Percentiles rank a stretch among this genome's conserved stretches.
Conservation (phyloP, 768 basidiomycete species). For the Tricholoma sp. region DNA sequence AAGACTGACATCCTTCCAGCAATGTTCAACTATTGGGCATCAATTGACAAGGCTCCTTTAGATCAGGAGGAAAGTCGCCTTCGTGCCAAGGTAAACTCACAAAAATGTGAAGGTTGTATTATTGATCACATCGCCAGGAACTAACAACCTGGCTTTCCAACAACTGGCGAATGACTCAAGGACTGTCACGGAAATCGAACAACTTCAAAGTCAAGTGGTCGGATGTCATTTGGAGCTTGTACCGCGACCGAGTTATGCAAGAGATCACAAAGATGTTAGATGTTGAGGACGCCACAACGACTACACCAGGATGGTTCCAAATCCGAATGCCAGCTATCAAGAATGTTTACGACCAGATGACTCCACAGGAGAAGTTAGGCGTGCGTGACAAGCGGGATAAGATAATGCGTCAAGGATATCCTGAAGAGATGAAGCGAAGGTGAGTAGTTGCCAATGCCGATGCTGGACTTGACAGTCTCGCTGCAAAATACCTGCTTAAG, state of each 20-base stretch:
- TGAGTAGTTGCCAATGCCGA: background rate
- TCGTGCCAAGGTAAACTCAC: background rate
- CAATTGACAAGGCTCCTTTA: conserved; percentile 17
- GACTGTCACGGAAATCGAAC: background rate
- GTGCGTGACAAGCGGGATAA: no score
- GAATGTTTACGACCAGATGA: background rate
- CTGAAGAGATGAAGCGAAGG: no score
- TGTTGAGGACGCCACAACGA: background rate
- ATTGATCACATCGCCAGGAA: no score
- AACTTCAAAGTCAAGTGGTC: background rate
- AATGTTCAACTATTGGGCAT: no score
- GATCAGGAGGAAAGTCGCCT: background rate
- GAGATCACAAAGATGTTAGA: background rate
- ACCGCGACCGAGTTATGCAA: background rate
- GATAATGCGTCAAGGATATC: no score
- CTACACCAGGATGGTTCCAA: background rate
- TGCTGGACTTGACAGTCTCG: background rate
- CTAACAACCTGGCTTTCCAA: no score
- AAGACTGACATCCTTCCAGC: no score
- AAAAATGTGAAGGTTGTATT: background rate
- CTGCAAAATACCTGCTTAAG: background rate
- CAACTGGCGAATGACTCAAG: no score
- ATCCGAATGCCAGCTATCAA: background rate
- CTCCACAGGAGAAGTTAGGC: background rate
- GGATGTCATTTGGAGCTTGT: background rate